A percentile compares a stretch with the other conserved stretches of the same genome.
phyloP scores from a whole-genome alignment of 805 yeast species.

The Wickerhamomyces subpelliculosus region DNA sequence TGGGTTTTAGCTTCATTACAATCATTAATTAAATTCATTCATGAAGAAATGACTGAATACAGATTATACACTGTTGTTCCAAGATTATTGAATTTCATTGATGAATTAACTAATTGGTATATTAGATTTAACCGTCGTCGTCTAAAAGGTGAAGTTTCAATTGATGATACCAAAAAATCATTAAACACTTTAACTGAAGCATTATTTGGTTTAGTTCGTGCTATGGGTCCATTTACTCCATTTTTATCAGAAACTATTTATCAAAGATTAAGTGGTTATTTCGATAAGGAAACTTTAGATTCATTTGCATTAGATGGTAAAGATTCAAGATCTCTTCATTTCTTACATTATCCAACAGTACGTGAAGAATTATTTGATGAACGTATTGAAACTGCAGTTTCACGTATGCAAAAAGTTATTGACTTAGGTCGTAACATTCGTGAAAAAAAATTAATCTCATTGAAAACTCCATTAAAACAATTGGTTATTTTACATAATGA shows the following conservation, averaged over 20 bases:
- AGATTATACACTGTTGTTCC: slow-evolving; percentile 96
- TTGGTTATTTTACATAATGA: slow-evolving; percentile 84
- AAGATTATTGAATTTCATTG: slow-evolving; percentile 78
- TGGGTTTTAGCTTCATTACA: slow-evolving; percentile 98
- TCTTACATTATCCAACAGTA: slow-evolving; percentile 82
- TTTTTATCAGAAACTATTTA: slow-evolving; percentile 88
- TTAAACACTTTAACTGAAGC: slow-evolving; percentile 90
- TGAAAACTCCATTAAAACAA: slow-evolving; percentile 90
- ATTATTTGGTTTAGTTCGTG: slow-evolving; percentile 78
- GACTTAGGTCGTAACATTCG: slow-evolving; percentile 95
- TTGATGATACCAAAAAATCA: slow-evolving; percentile 78
- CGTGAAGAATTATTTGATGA: slow-evolving; percentile 76
- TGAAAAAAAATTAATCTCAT: slow-evolving; percentile 88
- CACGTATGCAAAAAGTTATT: slow-evolving; percentile 95
- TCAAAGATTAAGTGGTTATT: slow-evolving; percentile 59
- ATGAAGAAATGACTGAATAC: slow-evolving; percentile 83
- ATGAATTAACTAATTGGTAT: slow-evolving; percentile 97
- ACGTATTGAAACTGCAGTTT: slow-evolving; percentile 78
- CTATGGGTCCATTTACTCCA: slow-evolving; percentile 99
- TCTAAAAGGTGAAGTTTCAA: slow-evolving; percentile 89
- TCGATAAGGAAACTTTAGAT: slow-evolving; percentile 51
- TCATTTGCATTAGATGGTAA: slow-evolving; percentile 27
- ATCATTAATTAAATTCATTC: slow-evolving; percentile 79
- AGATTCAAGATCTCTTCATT: slow-evolving; percentile 85
- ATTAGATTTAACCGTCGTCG: slow-evolving; percentile 97